Conservation (phyloP, 1,284 basidiomycete genomes). For the Leccinum pachyderme region DNA sequence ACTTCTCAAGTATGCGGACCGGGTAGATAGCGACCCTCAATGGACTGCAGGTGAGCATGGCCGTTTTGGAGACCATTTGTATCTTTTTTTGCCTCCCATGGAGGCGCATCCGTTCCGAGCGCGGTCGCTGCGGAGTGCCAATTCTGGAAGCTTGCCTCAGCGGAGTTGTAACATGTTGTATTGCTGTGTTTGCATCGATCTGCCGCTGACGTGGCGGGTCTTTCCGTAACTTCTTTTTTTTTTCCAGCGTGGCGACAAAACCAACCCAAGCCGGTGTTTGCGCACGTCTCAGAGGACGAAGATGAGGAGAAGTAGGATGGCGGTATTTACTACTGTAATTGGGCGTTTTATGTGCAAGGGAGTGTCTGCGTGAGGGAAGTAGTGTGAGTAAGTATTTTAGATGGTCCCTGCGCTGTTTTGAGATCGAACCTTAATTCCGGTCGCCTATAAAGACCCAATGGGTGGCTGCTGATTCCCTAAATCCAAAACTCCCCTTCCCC, state of each 20-base stretch:
- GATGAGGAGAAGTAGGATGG: slow-evolving; percentile 55
- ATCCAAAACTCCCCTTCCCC: slow-evolving; percentile 62
- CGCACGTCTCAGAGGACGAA: slow-evolving; percentile 47
- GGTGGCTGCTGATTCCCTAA: slow-evolving; percentile 66
- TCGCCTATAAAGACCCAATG: slow-evolving; percentile 73
- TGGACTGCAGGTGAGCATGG: slow-evolving; percentile 75
- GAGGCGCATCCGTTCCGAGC: slow-evolving; percentile 2
- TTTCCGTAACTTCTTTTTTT: slow-evolving; percentile 48
- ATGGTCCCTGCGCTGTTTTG: slow-evolving; percentile 63
- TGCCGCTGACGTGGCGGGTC: slow-evolving; percentile 63
- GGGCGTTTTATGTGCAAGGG: slow-evolving; percentile 7
- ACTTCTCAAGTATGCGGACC: slow-evolving; percentile 86
- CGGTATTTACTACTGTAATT: slow-evolving; percentile 17
- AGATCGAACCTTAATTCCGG: slow-evolving; percentile 78
- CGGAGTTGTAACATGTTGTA: slow-evolving; percentile 39
- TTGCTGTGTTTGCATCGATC: slow-evolving; percentile 47
- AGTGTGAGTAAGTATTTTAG: slow-evolving; percentile 35
- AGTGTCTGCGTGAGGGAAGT: slow-evolving; percentile 19
- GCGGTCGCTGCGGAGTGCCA: slow-evolving; percentile 30
- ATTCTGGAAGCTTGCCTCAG: slow-evolving; percentile 36
- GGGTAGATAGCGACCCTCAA: slow-evolving; percentile 71
- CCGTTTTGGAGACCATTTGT: slow-evolving; percentile 1
- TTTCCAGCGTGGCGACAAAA: slow-evolving; percentile 76
- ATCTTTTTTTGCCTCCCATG: slow-evolving; percentile 5
- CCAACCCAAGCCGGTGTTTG: slow-evolving; percentile 79